These are phyloP conservation scores for Mucor saturninus DNA, from an alignment of 371 early-diverging fungal genomes.

Conservation along the genomic window DNA sequence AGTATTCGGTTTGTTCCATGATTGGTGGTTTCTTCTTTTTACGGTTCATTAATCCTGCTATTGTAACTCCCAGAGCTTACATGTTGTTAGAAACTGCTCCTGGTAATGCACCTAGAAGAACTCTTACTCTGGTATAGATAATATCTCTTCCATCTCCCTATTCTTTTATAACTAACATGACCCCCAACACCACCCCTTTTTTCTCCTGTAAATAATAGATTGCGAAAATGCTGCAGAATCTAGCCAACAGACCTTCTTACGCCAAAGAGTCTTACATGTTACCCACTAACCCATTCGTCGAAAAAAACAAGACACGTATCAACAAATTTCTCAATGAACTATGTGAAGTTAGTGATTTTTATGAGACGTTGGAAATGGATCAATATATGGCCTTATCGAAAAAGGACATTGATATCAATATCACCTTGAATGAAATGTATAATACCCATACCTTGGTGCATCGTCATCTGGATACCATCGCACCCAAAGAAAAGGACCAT, in stretches of 20 bases:
- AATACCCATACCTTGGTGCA: constrained; percentile 82
- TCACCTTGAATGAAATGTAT: constrained; percentile 91
- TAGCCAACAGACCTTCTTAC: constrained; percentile 91
- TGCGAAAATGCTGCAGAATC: constrained; percentile 92
- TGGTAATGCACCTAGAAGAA: constrained; percentile 80
- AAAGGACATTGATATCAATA: constrained; percentile 83
- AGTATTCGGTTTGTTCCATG: constrained; percentile 87
- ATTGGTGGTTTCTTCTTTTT: constrained; percentile 98
- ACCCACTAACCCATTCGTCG: constrained; percentile 84
- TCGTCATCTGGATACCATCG: constrained; percentile 79
- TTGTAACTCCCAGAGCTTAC: constrained; percentile 94
- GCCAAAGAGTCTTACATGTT: constrained; percentile 92
- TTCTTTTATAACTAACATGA: constrained; percentile 5
- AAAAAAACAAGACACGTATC: constrained; percentile 82
- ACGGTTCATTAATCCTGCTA: constrained; percentile 96
- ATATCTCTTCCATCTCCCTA: not conserved
- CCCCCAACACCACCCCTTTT: not conserved
- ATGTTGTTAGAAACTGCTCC: constrained; percentile 90
- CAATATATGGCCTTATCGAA: constrained; percentile 93
- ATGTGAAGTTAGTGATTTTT: constrained; percentile 94
- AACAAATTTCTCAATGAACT: constrained; percentile 85
- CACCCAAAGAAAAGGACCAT: constrained; percentile 79
- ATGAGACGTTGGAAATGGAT: constrained; percentile 94
- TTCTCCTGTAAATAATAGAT: constrained; percentile 35
- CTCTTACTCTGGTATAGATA: constrained; percentile 78